These are phyloP conservation scores for Mycena rosella DNA, from an alignment of 768 basidiomycete species.

Conservation along the genomic window DNA sequence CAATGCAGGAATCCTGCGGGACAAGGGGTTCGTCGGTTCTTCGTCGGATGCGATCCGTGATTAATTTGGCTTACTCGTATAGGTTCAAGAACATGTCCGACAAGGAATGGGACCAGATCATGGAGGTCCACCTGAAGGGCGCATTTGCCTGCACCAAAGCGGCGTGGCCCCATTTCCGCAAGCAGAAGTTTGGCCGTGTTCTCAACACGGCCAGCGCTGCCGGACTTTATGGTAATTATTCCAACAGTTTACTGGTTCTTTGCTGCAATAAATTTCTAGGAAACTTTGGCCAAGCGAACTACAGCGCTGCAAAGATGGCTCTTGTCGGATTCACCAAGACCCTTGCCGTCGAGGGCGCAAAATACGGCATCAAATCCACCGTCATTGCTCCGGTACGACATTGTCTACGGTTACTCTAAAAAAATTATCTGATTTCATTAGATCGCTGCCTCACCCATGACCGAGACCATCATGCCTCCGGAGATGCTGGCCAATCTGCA, in stretches of 20 bases:
- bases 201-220: constrained; percentile 97
- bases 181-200: constrained; percentile 94
- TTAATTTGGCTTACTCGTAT: constrained; percentile 8
- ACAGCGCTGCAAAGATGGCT: constrained; percentile 98
- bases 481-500: constrained; percentile 93
- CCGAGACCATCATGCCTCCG: constrained; percentile 93
- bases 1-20: constrained; percentile 93
- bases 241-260: not conserved
- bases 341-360: constrained; percentile 91
- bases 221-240: constrained; percentile 83
- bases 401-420: not conserved
- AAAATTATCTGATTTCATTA: constrained; percentile 42
- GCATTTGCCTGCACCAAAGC: constrained; percentile 94
- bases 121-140: constrained; percentile 93
- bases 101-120: constrained; percentile 91
- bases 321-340: constrained; percentile 94
- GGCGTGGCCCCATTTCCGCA: constrained; percentile 95
- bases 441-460: constrained; percentile 98
- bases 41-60: not conserved
- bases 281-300: constrained; percentile 98
- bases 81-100: constrained; percentile 99
- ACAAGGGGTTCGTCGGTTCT: constrained; percentile 72
- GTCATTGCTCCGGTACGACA: constrained; percentile 89
- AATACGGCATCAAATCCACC: constrained; percentile 88
- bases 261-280: constrained; percentile 55